Conservation (phyloP, 1,284 basidiomycete species). For the Rhodotorula sp. region DNA sequence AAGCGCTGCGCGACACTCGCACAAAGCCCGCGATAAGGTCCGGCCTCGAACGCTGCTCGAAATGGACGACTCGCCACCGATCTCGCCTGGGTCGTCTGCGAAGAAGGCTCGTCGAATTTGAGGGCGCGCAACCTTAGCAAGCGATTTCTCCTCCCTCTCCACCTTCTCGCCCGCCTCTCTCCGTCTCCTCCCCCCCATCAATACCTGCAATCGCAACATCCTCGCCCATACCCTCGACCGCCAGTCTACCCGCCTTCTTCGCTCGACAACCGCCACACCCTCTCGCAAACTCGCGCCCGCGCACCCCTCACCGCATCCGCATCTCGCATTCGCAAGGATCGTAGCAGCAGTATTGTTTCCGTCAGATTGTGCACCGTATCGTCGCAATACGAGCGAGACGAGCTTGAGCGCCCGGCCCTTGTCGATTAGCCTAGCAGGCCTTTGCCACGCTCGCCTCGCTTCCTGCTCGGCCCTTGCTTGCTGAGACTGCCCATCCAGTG, state of each 20-base stretch:
- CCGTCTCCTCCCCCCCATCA: background rate
- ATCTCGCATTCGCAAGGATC: no score
- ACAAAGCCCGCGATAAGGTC: conserved; percentile 3
- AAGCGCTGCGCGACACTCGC: conserved; percentile 16
- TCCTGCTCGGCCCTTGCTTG: no score
- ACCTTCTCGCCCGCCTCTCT: background rate
- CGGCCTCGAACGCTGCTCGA: conserved; percentile 18
- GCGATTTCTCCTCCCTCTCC: background rate
- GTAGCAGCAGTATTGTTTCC: no score
- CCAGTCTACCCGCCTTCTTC: background rate
- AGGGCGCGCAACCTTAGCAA: background rate
- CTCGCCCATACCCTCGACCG: background rate
- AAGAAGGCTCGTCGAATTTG: background rate
- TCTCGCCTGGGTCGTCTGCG: background rate
- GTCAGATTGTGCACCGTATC: no score
- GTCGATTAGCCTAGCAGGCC: no score
- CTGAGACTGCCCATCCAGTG: no score
- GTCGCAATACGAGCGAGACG: no score
- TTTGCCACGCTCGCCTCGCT: no score
- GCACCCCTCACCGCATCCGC: no score
- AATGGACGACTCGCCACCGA: background rate
- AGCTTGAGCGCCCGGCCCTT: no score
- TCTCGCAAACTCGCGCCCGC: no score
- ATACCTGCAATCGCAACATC: background rate
- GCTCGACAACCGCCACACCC: no score